phyloP scores from a whole-genome alignment of 768 basidiomycete genomes.

The Lentinula raphanica region DNA sequence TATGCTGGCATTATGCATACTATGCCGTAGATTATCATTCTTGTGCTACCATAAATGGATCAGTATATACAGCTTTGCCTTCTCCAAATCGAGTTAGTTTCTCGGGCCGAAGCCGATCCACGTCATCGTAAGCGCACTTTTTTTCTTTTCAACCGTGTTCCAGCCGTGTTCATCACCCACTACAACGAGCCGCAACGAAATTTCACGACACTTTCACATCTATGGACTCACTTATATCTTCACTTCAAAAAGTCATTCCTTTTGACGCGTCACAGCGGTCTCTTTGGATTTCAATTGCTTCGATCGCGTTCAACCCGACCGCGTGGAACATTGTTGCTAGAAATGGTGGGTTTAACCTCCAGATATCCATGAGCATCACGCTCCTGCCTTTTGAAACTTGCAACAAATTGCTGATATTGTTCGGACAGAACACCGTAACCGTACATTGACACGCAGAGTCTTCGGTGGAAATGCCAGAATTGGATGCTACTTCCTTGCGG shows the following conservation, averaged over 20 bases:
- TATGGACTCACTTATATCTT: not conserved
- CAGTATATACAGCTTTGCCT: not conserved
- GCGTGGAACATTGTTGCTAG: conserved; percentile 96
- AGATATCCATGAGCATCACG: not conserved
- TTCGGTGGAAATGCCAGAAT: conserved; percentile 67
- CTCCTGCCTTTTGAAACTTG: not conserved
- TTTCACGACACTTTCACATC: not conserved
- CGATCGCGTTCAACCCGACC: conserved; percentile 86
- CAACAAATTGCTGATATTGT: too few relatives aligned
- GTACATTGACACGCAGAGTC: conserved; percentile 71
- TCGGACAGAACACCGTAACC: conserved; percentile 61
- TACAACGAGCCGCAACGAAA: not conserved
- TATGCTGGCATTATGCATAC: too few relatives aligned
- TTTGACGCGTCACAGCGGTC: conserved; percentile 44
- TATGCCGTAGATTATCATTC: too few relatives aligned
- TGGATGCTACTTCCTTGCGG: conserved; percentile 86
- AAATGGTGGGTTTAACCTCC: conserved; percentile 59
- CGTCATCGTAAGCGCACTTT: not conserved
- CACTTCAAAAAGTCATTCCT: not conserved
- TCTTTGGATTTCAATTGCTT: conserved; percentile 56
- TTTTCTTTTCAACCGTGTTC: not conserved
- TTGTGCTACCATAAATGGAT: not conserved
- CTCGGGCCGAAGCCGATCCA: not conserved
- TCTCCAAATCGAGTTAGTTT: not conserved
- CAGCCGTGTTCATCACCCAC: not conserved